Percentiles rank a stretch among this genome's conserved stretches.
Evolutionary conservation across 805 yeast species (phyloP).

Genomic region (Myxozyma vanderwaltii): DNA sequence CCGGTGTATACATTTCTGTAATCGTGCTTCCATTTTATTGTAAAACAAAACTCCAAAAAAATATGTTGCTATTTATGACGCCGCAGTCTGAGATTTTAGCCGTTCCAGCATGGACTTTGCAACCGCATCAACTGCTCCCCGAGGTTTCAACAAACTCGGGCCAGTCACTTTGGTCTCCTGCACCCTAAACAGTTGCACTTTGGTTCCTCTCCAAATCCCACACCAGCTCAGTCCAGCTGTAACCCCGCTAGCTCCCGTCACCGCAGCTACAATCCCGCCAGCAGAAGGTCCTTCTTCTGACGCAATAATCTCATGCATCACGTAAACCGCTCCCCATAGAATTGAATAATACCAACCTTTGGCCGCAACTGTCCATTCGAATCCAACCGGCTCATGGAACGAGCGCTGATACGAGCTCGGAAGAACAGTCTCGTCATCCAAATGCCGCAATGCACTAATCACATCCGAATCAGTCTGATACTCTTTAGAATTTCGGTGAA

Average conservation of each 20-base stretch:
- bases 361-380: constrained; percentile 64
- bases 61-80: too few species aligned
- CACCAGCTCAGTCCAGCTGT: constrained; percentile 7
- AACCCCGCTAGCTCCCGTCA: constrained; percentile 2
- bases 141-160: constrained; percentile 47
- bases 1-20: background rate
- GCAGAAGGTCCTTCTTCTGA: constrained; percentile 5
- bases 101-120: constrained; percentile 52
- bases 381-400: constrained; percentile 46
- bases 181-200: constrained; percentile 54
- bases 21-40: background rate
- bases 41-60: too few species aligned
- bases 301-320: constrained; percentile 27
- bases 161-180: constrained; percentile 46
- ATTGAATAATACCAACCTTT: constrained; percentile 77
- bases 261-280: constrained; percentile 10
- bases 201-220: constrained; percentile 28
- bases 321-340: constrained; percentile 61
- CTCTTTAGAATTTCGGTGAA: constrained; percentile 1
- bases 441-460: constrained; percentile 24
- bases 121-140: constrained; percentile 52
- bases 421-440: constrained; percentile 27
- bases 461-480: constrained; percentile 16
- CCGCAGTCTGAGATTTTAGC: background rate
- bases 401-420: constrained; percentile 19